Evolutionary conservation across 2,329 filamentous ascomycete species (phyloP), one percentile per base, ranked within the genome.

Genomic region (Rutstroemia sp.): DNA sequence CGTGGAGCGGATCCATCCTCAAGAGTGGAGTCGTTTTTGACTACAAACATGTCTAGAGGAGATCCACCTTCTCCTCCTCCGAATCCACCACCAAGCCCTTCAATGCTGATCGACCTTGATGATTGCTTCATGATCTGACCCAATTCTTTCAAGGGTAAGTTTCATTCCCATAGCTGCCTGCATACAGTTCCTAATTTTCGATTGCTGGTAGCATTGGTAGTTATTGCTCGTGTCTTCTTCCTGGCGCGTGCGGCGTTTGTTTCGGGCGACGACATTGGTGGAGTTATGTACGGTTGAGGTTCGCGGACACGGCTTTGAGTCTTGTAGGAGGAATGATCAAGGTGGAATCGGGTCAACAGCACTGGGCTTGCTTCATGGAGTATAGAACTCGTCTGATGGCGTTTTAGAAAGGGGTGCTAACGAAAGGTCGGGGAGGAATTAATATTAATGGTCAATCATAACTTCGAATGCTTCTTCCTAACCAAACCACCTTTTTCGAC

Each of bases 401-500:
- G 47, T 51, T 56, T 16, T 45, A 51, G 27, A 51, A 12, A 51
- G n/a, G 47, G 19, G 12, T 8, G 16, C 12, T 10, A 9, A 27
- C 4, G 10, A n/a, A 51, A 25, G 19, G 7, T 16, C 19, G 27
- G 16, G 27, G 25, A 27, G 21, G 38, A 17, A 51, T 44, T 39
- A 46, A 17, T 39, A 37, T 12, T 37, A 44, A 51, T 25, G 38
- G 9, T 44, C 5, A 12, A 61, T 73, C 65, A 78, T 61, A 79
- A 65, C 63, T 75, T 78, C 12, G 75, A 68, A 61, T 67, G 70
- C 27, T 53, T 34, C 60, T 72, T 78, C 59, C 76, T 71, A 19
- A 85, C 78, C 60, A 90, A 69, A 0, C 81, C 84, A 0, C 86
- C 87, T 27, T 81, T 73, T 27, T 77, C 71, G 2, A 88, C 74